These are phyloP conservation scores for Linaria vulgaris DNA, from an alignment of 257 asterid genomes.

Conservation along the genomic window DNA sequence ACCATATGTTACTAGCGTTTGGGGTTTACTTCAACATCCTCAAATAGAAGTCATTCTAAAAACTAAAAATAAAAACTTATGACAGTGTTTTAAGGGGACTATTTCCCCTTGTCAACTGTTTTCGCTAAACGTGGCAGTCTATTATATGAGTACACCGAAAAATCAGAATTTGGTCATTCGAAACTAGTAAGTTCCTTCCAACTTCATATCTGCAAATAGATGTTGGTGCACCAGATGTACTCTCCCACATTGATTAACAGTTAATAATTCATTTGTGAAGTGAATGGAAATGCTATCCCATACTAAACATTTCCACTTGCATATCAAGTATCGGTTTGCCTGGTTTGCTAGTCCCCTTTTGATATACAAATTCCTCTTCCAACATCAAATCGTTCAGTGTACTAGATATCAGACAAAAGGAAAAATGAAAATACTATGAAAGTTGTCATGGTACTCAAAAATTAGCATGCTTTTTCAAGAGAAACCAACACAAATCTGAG, in stretches of 20 bases:
- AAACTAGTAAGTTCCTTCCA: no score
- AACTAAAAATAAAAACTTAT: not conserved
- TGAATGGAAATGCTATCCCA: not conserved
- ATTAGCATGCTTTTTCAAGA: slow-evolving; percentile 19
- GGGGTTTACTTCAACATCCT: not conserved
- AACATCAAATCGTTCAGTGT: not conserved
- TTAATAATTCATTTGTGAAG: not conserved
- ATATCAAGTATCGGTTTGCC: not conserved
- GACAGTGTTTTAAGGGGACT: not conserved
- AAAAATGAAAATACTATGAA: not conserved
- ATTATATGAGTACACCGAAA: not conserved
- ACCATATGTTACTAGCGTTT: not conserved
- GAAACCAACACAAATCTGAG: slow-evolving; percentile 15
- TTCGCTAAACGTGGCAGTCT: not conserved
- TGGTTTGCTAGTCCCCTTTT: not conserved
- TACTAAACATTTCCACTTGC: not conserved
- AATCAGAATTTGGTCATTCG: not conserved
- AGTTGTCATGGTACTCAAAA: slow-evolving; percentile 2
- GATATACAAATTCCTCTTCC: slow-evolving; percentile 1
- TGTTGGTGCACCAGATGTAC: not conserved
- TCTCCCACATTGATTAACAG: not conserved
- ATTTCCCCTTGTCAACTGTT: not conserved
- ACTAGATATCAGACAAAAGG: slow-evolving; percentile 9
- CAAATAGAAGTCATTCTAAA: not conserved
- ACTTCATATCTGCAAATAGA: not conserved